These are phyloP conservation scores for Casuarina glauca DNA, from an alignment of 306 rosid species.

Conservation along the genomic window DNA sequence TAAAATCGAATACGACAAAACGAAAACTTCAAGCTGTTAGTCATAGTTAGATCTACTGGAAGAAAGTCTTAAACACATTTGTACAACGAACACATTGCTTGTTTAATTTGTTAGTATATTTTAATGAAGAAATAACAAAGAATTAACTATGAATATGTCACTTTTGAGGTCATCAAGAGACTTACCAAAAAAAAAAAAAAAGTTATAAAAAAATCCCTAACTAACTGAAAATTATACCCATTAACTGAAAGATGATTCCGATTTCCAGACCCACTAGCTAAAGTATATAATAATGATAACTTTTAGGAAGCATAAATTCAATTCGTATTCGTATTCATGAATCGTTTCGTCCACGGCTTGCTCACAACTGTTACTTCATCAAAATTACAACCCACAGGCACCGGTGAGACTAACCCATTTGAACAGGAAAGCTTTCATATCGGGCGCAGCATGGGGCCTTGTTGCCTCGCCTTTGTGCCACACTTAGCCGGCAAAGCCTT, in stretches of 20 bases:
- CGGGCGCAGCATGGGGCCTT: constrained; percentile 36
- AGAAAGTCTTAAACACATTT: too few species aligned
- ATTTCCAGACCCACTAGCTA: neutral
- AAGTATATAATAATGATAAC: constrained; percentile 3
- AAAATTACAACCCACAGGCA: neutral
- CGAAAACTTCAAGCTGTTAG: too few species aligned
- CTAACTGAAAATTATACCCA: too few species aligned
- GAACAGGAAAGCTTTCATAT: neutral
- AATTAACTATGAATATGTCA: too few species aligned
- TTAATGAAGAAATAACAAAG: too few species aligned
- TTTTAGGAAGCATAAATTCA: neutral
- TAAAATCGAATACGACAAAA: too few species aligned
- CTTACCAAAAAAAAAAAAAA: too few species aligned
- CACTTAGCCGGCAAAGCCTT: constrained; percentile 47
- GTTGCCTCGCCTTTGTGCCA: constrained; percentile 57
- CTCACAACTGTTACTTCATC: constrained; percentile 15
- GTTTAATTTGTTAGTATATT: too few species aligned
- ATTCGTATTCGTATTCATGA: neutral
- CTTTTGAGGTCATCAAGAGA: too few species aligned
- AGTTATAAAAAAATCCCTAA: too few species aligned
- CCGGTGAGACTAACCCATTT: neutral
- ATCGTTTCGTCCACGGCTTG: neutral
- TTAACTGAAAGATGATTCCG: neutral
- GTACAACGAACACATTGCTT: too few species aligned
- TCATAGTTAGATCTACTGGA: too few species aligned